These are phyloP conservation scores for Colletotrichum tabaci DNA, from an alignment of 2,329 filamentous ascomycete species.

Conservation along the genomic window DNA sequence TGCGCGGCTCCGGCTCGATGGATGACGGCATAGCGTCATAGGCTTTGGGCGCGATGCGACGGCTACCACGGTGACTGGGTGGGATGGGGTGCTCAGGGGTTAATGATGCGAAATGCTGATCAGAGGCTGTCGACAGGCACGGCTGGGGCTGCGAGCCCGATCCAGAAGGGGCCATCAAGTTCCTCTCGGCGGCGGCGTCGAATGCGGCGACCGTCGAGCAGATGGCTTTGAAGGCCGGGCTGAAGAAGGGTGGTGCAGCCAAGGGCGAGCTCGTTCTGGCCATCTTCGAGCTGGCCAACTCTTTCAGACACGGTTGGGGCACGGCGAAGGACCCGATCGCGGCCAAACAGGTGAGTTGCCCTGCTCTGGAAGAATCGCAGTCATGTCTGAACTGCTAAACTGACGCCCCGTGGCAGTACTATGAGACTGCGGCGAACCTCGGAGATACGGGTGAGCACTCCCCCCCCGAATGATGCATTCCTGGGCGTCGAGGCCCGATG, in stretches of 20 bases:
- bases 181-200: slow-evolving; percentile 88
- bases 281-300: slow-evolving; percentile 95
- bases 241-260: slow-evolving; percentile 93
- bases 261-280: slow-evolving; percentile 97
- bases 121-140: slow-evolving; percentile 71
- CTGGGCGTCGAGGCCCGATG: slow-evolving; percentile 30
- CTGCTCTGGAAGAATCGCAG: neutral
- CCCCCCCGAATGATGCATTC: slow-evolving; percentile 13
- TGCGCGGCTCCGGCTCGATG: slow-evolving; percentile 23
- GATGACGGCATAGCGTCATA: slow-evolving; percentile 19
- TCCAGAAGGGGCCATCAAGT: slow-evolving; percentile 81
- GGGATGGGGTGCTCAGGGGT: neutral
- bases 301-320: slow-evolving; percentile 95
- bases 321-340: slow-evolving; percentile 88
- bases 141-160: slow-evolving; percentile 91
- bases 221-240: slow-evolving; percentile 85
- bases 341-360: slow-evolving; percentile 75
- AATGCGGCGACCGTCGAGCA: slow-evolving; percentile 92
- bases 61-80: slow-evolving; percentile 14
- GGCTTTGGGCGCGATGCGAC: neutral
- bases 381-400: slow-evolving; percentile 12
- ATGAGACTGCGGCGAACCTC: slow-evolving; percentile 96
- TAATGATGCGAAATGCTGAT: slow-evolving; percentile 22
- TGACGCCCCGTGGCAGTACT: slow-evolving; percentile 74
- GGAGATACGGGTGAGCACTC: slow-evolving; percentile 81